phyloP scores from a whole-genome alignment of 768 basidiomycete species.

The Cantharellus anzutake region DNA sequence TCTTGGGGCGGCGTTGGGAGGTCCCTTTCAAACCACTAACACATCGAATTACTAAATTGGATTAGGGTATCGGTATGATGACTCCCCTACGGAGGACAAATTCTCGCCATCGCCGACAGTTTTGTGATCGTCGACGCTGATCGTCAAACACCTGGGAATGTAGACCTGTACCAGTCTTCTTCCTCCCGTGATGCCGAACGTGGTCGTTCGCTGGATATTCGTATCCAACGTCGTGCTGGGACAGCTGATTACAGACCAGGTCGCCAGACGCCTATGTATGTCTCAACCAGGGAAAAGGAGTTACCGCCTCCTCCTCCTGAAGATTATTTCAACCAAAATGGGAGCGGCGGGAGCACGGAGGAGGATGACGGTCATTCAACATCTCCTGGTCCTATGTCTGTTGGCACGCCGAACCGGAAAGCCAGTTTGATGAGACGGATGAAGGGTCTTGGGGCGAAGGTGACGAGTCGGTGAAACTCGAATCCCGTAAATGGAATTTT shows the following conservation, averaged over 20 bases:
- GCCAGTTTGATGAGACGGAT: slow-evolving; percentile 67
- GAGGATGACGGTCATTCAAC: slow-evolving; percentile 27
- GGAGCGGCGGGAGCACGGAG: neutral
- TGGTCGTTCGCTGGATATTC: too few species aligned
- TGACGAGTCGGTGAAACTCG: neutral
- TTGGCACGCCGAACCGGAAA: slow-evolving; percentile 30
- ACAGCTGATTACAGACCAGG: neutral
- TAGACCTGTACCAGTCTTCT: too few species aligned
- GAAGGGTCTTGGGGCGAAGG: slow-evolving; percentile 30
- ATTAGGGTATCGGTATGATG: neutral
- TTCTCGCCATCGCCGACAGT: neutral
- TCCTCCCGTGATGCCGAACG: too few species aligned
- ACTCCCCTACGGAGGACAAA: neutral
- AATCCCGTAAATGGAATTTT: neutral
- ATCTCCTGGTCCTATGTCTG: slow-evolving; percentile 13
- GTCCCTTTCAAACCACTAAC: neutral
- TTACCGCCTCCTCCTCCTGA: slow-evolving; percentile 26
- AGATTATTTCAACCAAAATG: neutral
- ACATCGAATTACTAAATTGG: neutral
- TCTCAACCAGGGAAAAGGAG: slow-evolving; percentile 30
- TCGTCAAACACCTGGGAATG: neutral
- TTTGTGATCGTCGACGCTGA: slow-evolving; percentile 38
- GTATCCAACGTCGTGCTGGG: neutral
- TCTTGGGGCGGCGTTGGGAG: neutral
- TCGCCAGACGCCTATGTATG: neutral